Base-by-base conservation (phyloP, 257 asterid species). In the Penstemon eatonii region DNA sequence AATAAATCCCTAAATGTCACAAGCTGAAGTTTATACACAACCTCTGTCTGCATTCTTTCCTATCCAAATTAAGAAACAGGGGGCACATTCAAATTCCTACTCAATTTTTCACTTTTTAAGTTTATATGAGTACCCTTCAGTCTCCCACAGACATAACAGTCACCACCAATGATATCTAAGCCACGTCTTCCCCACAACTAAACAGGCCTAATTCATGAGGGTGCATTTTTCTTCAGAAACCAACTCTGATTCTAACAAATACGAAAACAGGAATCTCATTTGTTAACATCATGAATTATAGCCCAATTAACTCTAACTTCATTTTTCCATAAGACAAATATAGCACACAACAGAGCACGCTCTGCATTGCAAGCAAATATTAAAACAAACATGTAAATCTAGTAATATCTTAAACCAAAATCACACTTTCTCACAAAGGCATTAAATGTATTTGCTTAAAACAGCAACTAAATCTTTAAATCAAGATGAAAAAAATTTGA, bases 231-330 rank as follows among this genome's bases (percentile, higher is more conserved):
- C 33, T 25, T 25, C 33, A 25, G 33, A 25, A 25, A 25, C 33
- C 33, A 25, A 25, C 33, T 25, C 33, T 25, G 33, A 2, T 25
- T 25, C 33, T 25, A 25, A 25, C 33, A 25, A 0, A 25, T 43
- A 10, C 43, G 40, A 59, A 59, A 52, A 63, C 51, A 8, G 55
- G 49, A 47, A 67, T 47, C 65, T 38, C 36, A 53, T 40, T 43
- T 10, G 38, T 53, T 9, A 37, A n/a, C 46, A 42, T n/a, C 15
- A 40, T 59, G 13, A 65, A 49, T 64, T 38, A 3, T n/a, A 18
- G 45, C 53, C 47, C 55, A 45, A 19, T 52, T 50, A 57, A 51
- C 44, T n/a, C 3, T 38, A 60, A 7, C 36, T 64, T 53, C 37
- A 5, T 1, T 55, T 55, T 39, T 6, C n/a, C 49, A 4, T 33